These are phyloP conservation scores for Pseudogymnoascus destructans DNA, from an alignment of 2,329 filamentous ascomycete genomes.

Conservation along the genomic window DNA sequence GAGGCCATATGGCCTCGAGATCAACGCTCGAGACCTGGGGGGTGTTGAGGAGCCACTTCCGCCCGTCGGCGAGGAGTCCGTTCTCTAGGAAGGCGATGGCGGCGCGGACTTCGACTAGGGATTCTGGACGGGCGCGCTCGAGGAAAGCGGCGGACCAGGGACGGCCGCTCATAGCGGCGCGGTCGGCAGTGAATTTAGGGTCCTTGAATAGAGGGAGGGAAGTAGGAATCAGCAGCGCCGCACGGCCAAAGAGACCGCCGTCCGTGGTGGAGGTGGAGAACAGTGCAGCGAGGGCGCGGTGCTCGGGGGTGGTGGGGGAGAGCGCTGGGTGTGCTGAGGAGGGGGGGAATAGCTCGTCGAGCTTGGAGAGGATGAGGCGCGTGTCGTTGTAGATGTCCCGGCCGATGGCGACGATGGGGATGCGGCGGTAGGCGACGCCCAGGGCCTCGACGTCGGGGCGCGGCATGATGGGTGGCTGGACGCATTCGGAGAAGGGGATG, in stretches of 20 bases:
- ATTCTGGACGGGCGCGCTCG: conserved; percentile 37
- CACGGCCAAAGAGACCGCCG: conserved; percentile 41
- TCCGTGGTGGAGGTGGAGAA: conserved; percentile 44
- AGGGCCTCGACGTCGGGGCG: conserved; percentile 50
- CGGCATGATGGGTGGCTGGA: conserved; percentile 53
- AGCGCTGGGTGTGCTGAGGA: conserved; percentile 24
- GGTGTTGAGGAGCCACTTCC: conserved; percentile 48
- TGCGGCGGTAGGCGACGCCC: conserved; percentile 54
- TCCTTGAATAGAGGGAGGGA: conserved; percentile 42
- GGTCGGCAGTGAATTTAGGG: conserved; percentile 46
- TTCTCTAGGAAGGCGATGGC: conserved; percentile 47
- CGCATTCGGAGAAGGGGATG: neutral
- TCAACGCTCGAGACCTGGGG: conserved; percentile 42
- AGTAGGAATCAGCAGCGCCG: conserved; percentile 42
- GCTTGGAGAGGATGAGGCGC: conserved; percentile 51
- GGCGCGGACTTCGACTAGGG: conserved; percentile 39
- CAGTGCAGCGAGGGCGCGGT: conserved; percentile 38
- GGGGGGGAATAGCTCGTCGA: conserved; percentile 43
- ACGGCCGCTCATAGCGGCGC: conserved; percentile 33
- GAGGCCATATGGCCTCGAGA: conserved; percentile 53
- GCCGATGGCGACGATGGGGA: conserved; percentile 54
- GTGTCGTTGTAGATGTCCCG: conserved; percentile 58
- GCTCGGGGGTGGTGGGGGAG: conserved; percentile 29
- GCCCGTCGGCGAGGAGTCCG: conserved; percentile 50
- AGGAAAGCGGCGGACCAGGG: conserved; percentile 30